Conservation (phyloP, 192 early-diverging fungal genomes). For the Podila epigama region DNA sequence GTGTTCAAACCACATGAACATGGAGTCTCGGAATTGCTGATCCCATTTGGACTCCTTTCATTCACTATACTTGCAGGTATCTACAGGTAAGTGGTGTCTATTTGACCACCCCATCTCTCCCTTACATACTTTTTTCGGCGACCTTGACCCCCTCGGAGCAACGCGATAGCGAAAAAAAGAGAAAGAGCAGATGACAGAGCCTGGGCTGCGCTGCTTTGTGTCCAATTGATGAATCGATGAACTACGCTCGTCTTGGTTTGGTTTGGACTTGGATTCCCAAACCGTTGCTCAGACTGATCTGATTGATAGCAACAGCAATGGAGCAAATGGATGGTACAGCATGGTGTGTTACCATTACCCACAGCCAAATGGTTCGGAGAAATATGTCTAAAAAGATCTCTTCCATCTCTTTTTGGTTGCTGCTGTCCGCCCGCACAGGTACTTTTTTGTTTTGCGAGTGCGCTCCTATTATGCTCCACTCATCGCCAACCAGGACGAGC, state of each 20-base stretch:
- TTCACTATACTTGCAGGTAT: constrained; percentile 28
- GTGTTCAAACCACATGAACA: constrained; percentile 14
- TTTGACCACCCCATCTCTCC: background rate
- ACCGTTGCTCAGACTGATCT: no score
- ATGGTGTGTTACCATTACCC: background rate
- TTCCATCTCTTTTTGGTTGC: background rate
- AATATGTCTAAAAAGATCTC: no score
- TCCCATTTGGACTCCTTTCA: constrained; percentile 25
- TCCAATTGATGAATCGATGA: no score
- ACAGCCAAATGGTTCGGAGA: background rate
- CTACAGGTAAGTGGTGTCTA: constrained; percentile 26
- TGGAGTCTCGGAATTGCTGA: constrained; percentile 19
- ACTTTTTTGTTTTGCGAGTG: constrained; percentile 29
- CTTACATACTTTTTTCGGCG: no score
- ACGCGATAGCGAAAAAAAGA: no score
- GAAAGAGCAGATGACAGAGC: no score
- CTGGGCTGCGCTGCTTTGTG: no score
- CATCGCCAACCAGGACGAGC: constrained; percentile 3
- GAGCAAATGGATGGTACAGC: no score
- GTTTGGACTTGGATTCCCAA: no score
- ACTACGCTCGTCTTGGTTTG: no score
- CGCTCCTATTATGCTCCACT: constrained; percentile 33
- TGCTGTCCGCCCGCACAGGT: background rate
- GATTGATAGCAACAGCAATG: no score
- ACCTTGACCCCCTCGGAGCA: no score